These are phyloP conservation scores for Waltergamsia citrina DNA, from an alignment of 2,329 filamentous ascomycete species.

Conservation along the genomic window DNA sequence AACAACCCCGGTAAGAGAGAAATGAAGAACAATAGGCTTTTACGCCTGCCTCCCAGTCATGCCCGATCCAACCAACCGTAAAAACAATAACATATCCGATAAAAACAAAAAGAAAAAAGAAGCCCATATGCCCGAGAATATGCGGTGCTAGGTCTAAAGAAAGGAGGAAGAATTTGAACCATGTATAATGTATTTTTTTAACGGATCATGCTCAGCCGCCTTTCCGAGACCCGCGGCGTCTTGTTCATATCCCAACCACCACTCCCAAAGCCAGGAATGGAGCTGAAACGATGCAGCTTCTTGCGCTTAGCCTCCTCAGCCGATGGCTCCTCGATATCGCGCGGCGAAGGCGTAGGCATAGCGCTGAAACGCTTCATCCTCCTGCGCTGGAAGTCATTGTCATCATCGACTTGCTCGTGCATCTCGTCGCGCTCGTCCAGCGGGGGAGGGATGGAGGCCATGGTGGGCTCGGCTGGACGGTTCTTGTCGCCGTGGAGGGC, in stretches of 20 bases:
- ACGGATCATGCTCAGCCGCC: constrained; percentile 30
- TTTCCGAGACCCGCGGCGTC: constrained; percentile 25
- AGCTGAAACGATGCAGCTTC: constrained; percentile 43
- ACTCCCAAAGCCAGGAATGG: constrained; percentile 46
- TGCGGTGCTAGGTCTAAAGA: too few species aligned
- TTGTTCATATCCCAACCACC: constrained; percentile 20
- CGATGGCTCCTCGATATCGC: background rate
- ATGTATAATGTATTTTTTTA: too few species aligned
- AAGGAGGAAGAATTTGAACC: too few species aligned
- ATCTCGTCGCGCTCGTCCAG: too few species aligned
- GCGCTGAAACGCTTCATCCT: constrained; percentile 1
- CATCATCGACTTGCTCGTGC: constrained; percentile 4
- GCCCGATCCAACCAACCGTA: too few species aligned
- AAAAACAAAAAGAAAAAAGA: too few species aligned
- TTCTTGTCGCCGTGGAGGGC: constrained; percentile 25
- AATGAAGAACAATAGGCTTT: too few species aligned
- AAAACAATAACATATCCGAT: too few species aligned
- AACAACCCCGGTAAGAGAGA: too few species aligned
- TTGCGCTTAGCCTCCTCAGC: constrained; percentile 25
- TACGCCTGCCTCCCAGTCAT: too few species aligned
- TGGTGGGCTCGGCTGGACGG: constrained; percentile 3
- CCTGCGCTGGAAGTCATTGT: constrained; percentile 3
- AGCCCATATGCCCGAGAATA: too few species aligned
- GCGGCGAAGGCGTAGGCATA: constrained; percentile 7
- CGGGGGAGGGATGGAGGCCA: too few species aligned